phyloP scores from a whole-genome alignment of 2,329 filamentous ascomycete species.

The Fusarium luffae region DNA sequence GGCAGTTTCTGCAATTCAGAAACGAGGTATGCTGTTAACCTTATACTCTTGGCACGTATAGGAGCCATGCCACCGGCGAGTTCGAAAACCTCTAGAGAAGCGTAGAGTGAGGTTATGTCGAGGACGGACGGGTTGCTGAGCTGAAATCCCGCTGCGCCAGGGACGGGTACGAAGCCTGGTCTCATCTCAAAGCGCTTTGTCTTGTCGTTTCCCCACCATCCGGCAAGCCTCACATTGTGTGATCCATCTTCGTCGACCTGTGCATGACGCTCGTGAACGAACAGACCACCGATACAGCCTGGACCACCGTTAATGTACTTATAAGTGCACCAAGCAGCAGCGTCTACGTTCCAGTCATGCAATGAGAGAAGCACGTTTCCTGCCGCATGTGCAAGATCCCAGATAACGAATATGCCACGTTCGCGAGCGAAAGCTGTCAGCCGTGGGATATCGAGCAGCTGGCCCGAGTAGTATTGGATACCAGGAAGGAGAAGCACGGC shows the following conservation, averaged over 20 bases:
- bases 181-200: conserved; percentile 78
- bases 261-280: conserved; percentile 79
- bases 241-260: conserved; percentile 56
- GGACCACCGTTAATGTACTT: conserved; percentile 89
- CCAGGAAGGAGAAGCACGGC: conserved; percentile 82
- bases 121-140: conserved; percentile 79
- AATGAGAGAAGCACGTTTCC: conserved; percentile 80
- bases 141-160: conserved; percentile 81
- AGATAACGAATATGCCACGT: conserved; percentile 76
- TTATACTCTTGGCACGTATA: conserved; percentile 66
- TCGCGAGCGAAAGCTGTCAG: conserved; percentile 80
- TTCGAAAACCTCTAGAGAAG: conserved; percentile 70
- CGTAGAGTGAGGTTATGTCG: conserved; percentile 76
- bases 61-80: conserved; percentile 67
- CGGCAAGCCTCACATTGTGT: conserved; percentile 73
- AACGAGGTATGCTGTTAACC: conserved; percentile 78
- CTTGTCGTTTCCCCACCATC: conserved; percentile 87
- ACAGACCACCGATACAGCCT: conserved; percentile 79
- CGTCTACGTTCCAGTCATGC: conserved; percentile 88
- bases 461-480: conserved; percentile 88
- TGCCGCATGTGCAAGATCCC: conserved; percentile 85
- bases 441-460: conserved; percentile 79
- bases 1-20: conserved; percentile 60
- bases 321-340: conserved; percentile 88
- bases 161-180: conserved; percentile 77